phyloP scores from a whole-genome alignment of 805 yeast genomes.

The Citeromyces nyonsensis region DNA sequence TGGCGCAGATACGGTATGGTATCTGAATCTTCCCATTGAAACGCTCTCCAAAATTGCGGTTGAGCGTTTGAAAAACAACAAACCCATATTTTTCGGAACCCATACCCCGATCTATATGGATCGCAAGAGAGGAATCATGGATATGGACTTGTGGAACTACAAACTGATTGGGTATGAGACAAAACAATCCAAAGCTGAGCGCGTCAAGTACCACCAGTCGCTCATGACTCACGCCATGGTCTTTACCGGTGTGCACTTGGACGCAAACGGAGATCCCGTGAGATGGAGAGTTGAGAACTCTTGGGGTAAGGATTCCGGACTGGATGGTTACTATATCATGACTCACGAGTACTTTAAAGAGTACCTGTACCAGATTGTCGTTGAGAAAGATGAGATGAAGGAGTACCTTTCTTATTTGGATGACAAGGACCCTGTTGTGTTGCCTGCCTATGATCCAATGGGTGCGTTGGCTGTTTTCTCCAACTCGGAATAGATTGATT shows the following conservation, averaged over 20 bases:
- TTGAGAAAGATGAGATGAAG: slow-evolving; percentile 17
- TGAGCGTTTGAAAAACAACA: slow-evolving; percentile 52
- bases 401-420: slow-evolving; percentile 26
- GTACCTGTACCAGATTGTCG: slow-evolving; percentile 58
- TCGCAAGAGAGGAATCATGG: slow-evolving; percentile 52
- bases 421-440: slow-evolving; percentile 28
- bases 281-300: slow-evolving; percentile 72
- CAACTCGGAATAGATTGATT: slow-evolving; percentile 9
- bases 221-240: slow-evolving; percentile 90
- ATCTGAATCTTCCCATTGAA: slow-evolving; percentile 53
- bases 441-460: slow-evolving; percentile 69
- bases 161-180: slow-evolving; percentile 31
- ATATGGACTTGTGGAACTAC: slow-evolving; percentile 55
- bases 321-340: slow-evolving; percentile 60
- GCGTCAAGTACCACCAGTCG: slow-evolving; percentile 24
- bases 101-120: slow-evolving; percentile 71
- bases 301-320: slow-evolving; percentile 62
- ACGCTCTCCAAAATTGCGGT: slow-evolving; percentile 49
- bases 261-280: slow-evolving; percentile 37
- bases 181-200: slow-evolving; percentile 16
- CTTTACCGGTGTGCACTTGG: slow-evolving; percentile 67
- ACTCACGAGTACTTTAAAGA: slow-evolving; percentile 64
- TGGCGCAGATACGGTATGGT: slow-evolving; percentile 59
- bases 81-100: slow-evolving; percentile 79
- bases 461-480: slow-evolving; percentile 47